Percentiles rank a stretch among this genome's conserved stretches.
Evolutionary conservation across 345 rosid genomes (phyloP).

Genomic region (Reutealis trisperma): DNA sequence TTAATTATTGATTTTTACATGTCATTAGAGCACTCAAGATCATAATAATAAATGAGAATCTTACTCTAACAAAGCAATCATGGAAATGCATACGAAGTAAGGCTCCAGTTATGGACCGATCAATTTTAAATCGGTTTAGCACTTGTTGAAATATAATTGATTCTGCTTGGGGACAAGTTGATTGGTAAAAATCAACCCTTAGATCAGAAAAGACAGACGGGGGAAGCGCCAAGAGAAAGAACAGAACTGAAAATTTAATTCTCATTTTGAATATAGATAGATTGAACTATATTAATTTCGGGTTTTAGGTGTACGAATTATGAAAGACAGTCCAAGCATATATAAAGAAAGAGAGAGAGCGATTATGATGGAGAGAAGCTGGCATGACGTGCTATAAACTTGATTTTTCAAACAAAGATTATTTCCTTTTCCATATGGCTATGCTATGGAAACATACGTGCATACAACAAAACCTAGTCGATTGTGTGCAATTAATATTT

Average conservation of each 20-base stretch:
- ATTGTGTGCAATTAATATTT: neutral
- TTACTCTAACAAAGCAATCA: slow-evolving; percentile 75
- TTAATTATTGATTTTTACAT: too few species aligned
- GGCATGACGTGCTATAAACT: neutral
- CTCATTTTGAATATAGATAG: neutral
- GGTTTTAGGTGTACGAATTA: neutral
- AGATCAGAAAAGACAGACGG: slow-evolving; percentile 42
- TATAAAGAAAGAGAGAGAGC: neutral
- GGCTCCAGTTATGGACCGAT: slow-evolving; percentile 55
- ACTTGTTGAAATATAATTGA: slow-evolving; percentile 42
- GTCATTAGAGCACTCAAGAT: too few species aligned
- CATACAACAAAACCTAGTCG: neutral
- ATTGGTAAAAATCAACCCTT: slow-evolving; percentile 53
- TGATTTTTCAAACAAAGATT: neutral
- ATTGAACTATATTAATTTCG: neutral
- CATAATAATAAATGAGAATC: neutral
- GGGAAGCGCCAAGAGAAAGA: slow-evolving; percentile 34
- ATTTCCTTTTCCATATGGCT: neutral
- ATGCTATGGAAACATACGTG: neutral
- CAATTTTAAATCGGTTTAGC: slow-evolving; percentile 36
- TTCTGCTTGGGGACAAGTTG: slow-evolving; percentile 65
- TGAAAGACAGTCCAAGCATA: neutral
- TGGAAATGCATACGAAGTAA: slow-evolving; percentile 91
- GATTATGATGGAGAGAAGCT: neutral
- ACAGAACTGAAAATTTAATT: slow-evolving; percentile 13